These are phyloP conservation scores for Penicillium sp. DNA, from an alignment of 2,329 filamentous ascomycete genomes.

Conservation along the genomic window DNA sequence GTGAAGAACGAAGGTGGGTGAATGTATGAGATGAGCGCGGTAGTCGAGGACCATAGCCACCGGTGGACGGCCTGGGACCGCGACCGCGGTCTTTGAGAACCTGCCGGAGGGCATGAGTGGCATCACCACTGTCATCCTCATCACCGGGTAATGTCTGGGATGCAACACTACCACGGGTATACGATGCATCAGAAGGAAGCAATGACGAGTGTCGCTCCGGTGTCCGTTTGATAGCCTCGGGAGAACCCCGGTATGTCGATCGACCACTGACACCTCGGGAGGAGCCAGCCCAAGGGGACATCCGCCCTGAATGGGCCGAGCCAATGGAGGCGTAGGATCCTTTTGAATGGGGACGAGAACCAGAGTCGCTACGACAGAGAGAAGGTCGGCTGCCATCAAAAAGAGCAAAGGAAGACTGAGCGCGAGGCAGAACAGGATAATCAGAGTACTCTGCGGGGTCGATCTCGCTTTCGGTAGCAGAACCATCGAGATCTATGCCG, in stretches of 20 bases:
- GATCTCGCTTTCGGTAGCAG: slow-evolving; percentile 40
- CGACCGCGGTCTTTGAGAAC: slow-evolving; percentile 37
- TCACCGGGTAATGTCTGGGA: slow-evolving; percentile 25
- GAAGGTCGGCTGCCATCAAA: slow-evolving; percentile 30
- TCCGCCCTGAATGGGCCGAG: slow-evolving; percentile 39
- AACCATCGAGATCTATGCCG: slow-evolving; percentile 41
- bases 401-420: slow-evolving; percentile 39
- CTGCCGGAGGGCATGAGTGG: slow-evolving; percentile 45
- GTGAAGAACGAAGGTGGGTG: slow-evolving; percentile 41
- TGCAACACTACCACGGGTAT: slow-evolving; percentile 27
- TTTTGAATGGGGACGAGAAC: slow-evolving; percentile 41
- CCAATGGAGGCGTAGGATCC: slow-evolving; percentile 42
- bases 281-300: slow-evolving; percentile 40
- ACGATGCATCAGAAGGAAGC: slow-evolving; percentile 31
- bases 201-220: slow-evolving; percentile 32
- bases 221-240: slow-evolving; percentile 30
- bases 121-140: slow-evolving; percentile 37
- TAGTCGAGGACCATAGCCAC: slow-evolving; percentile 27
- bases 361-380: slow-evolving; percentile 33
- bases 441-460: slow-evolving; percentile 41
- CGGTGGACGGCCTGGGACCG: slow-evolving; percentile 24
- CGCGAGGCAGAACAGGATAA: slow-evolving; percentile 34
- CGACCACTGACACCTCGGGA: slow-evolving; percentile 25
- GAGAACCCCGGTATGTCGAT: slow-evolving; percentile 22
- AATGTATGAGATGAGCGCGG: slow-evolving; percentile 31